Base-by-base conservation (phyloP, 2,329 filamentous ascomycete species). In the Alternaria conjuncta region DNA sequence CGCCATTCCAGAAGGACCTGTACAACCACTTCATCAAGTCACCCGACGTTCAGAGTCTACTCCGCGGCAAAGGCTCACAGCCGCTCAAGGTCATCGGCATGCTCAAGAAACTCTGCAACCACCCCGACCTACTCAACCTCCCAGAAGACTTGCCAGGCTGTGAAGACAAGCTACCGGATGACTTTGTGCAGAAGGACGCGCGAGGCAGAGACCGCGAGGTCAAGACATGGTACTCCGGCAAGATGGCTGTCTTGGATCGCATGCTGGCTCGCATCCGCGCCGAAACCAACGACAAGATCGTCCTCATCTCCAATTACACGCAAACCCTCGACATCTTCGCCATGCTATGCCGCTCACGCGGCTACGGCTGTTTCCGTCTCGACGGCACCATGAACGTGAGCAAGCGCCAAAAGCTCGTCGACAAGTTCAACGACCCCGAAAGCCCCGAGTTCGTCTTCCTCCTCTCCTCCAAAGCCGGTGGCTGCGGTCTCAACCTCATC, bases 11-110 rank as follows among this genome's bases (percentile, higher is more conserved):
- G 79, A 86, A 94, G 58, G 92, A 93, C 69, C 84, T 99, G 2
- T 99, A 99, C 84, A 97, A 97, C 75, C 93, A 97, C 80, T 99
- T 99, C 80, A 94, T 99, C 80, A 93, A 92, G 54, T 97, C 94
- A 64, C 95, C 96, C 0, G 93, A 97, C 64, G 98, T 99, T 74
- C 94, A 96, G 78, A 94, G 92, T 57, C 84, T 99, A 47, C 87
- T 99, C 36, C 89, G 92, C 69, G 96, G 96, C 65, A 98, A 97
- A 81, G 95, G 94, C 25, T 97, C 94, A 63, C 95, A 98, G 74
- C 96, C 96, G 2, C 86, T 99, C 51, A 98, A 98, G 80, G 96
- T 96, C 8, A 99, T 99, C 79, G 94, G 93, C 49, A 90, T 99
- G 71, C 86, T 99, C 75, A 99, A 99, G 83, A 99, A 99, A 80